phyloP scores from a whole-genome alignment of 2,329 filamentous ascomycete species.

The Septoria linicola region DNA sequence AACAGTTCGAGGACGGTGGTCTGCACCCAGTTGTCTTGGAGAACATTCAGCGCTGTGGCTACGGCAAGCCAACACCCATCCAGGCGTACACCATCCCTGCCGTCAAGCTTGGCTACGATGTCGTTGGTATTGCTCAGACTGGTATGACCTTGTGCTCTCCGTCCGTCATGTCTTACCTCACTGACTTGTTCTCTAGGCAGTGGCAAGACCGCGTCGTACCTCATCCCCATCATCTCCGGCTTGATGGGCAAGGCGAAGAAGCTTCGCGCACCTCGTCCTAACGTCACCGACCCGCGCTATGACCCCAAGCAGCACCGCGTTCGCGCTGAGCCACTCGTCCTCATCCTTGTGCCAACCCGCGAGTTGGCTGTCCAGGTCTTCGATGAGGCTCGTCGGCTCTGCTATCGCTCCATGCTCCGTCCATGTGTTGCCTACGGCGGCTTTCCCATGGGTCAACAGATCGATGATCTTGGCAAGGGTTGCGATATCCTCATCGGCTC shows the following conservation, averaged over 20 bases:
- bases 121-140: constrained; percentile 89
- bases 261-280: constrained; percentile 74
- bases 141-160: constrained; percentile 59
- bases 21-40: constrained; percentile 79
- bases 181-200: constrained; percentile 61
- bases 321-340: constrained; percentile 80
- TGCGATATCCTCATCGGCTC: constrained; percentile 89
- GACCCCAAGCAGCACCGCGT: constrained; percentile 53
- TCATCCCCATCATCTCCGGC: constrained; percentile 84
- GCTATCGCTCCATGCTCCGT: constrained; percentile 91
- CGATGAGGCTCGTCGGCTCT: constrained; percentile 87
- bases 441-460: constrained; percentile 67
- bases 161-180: constrained; percentile 10
- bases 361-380: constrained; percentile 95
- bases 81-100: constrained; percentile 83
- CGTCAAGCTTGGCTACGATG: constrained; percentile 71
- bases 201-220: constrained; percentile 90
- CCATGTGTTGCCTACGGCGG: constrained; percentile 90
- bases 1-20: constrained; percentile 70
- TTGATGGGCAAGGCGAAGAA: constrained; percentile 96
- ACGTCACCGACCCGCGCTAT: constrained; percentile 48
- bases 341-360: constrained; percentile 81
- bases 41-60: constrained; percentile 73
- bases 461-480: constrained; percentile 71
- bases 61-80: constrained; percentile 75